Conservation (phyloP, 73 alveolate genomes). For the Vitrella brassicaformis region DNA sequence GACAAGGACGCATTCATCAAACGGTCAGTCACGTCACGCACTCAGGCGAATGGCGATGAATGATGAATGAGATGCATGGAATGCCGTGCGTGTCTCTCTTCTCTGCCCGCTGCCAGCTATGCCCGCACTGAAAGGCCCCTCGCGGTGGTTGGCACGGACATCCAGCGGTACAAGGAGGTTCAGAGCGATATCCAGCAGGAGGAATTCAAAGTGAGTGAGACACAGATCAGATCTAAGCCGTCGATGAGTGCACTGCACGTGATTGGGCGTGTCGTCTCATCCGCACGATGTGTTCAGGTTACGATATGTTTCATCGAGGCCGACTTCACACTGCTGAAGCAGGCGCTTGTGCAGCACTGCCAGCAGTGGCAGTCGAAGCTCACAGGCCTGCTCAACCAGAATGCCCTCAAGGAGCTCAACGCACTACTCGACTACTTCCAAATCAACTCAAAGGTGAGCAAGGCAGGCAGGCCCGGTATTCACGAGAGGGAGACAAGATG, state of each 20-base stretch:
- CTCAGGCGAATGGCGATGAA: too few relatives aligned
- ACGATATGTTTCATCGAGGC: slow-evolving; percentile 23
- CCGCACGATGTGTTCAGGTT: slow-evolving; percentile 1
- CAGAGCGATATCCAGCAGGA: slow-evolving; percentile 33
- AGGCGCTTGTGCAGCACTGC: background rate
- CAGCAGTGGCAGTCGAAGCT: slow-evolving; percentile 31
- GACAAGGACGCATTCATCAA: slow-evolving; percentile 37
- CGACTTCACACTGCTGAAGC: slow-evolving; percentile 19
- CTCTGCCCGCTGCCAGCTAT: too few relatives aligned
- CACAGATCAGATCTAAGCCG: background rate
- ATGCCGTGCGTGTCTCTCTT: too few relatives aligned
- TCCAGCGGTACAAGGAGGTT: slow-evolving; percentile 25
- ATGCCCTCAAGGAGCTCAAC: slow-evolving; percentile 1
- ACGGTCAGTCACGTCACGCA: slow-evolving; percentile 9
- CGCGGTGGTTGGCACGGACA: slow-evolving; percentile 28
- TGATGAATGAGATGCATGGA: too few relatives aligned
- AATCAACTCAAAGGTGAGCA: slow-evolving; percentile 20
- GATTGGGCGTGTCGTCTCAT: background rate
- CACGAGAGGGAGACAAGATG: too few relatives aligned
- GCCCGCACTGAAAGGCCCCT: too few relatives aligned
- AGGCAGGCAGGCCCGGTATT: too few relatives aligned
- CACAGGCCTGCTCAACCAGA: slow-evolving; percentile 29
- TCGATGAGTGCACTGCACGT: background rate
- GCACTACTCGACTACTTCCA: slow-evolving; percentile 25
- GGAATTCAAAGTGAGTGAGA: slow-evolving; percentile 4